Evolutionary conservation across 2,329 filamentous ascomycete species (phyloP).

Genomic region (Apiospora hydei): DNA sequence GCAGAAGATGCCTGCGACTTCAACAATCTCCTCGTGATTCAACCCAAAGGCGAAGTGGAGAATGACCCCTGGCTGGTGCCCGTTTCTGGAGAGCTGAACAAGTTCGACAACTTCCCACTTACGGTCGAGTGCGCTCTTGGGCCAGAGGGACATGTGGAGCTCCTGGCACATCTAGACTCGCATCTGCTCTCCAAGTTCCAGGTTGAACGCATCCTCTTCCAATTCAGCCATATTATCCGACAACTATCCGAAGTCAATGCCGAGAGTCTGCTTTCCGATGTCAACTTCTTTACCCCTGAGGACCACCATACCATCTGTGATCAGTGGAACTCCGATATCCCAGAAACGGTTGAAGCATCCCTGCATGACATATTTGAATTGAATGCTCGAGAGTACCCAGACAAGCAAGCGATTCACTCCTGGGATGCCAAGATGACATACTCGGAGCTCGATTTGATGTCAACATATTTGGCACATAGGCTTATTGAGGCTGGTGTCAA

Average conservation of each 20-base stretch:
- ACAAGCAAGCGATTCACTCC: conserved; percentile 25
- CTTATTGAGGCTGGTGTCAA: conserved; percentile 31
- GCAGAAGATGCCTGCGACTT: conserved; percentile 23
- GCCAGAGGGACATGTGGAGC: not conserved
- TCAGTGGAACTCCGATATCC: conserved; percentile 22
- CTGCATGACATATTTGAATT: conserved; percentile 22
- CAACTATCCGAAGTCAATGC: conserved; percentile 26
- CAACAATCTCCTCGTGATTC: conserved; percentile 48
- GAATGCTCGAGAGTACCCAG: not conserved
- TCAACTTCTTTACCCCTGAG: conserved; percentile 28
- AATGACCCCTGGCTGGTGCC: not conserved
- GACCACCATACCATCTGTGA: conserved; percentile 25
- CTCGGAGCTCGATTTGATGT: conserved; percentile 36
- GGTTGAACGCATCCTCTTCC: conserved; percentile 26
- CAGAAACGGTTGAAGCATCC: not conserved
- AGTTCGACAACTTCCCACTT: conserved; percentile 25
- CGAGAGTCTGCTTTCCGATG: conserved; percentile 9
- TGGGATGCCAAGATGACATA: conserved; percentile 43
- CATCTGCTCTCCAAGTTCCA: conserved; percentile 23
- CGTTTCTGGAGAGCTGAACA: conserved; percentile 1
- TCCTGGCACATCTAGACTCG: not conserved
- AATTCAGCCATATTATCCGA: conserved; percentile 27
- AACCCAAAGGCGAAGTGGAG: conserved; percentile 31
- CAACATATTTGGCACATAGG: conserved; percentile 34
- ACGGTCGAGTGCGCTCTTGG: conserved; percentile 23